These are phyloP conservation scores for Carex pumila DNA, from an alignment of 176 grass and related monocot species.

Conservation along the genomic window DNA sequence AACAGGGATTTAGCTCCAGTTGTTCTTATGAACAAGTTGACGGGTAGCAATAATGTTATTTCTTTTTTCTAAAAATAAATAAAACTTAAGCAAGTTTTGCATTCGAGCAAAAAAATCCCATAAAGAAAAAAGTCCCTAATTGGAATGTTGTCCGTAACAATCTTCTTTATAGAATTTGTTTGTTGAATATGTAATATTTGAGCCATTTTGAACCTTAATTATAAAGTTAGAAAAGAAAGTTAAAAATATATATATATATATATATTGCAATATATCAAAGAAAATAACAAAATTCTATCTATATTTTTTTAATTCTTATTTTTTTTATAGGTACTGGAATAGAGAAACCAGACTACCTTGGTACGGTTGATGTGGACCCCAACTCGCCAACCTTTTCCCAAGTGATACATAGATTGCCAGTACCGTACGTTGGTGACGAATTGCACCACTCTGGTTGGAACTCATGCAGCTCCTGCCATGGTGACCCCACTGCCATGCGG, in stretches of 20 bases:
- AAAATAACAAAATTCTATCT: neutral
- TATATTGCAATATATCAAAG: neutral
- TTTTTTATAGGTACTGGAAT: constrained; percentile 69
- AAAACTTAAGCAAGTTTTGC: no score
- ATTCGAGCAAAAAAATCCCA: neutral
- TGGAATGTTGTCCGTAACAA: neutral
- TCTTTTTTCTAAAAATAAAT: no score
- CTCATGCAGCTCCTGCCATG: constrained; percentile 89
- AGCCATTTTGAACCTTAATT: neutral
- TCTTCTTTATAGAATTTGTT: neutral
- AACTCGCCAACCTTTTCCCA: constrained; percentile 71
- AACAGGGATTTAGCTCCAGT: neutral
- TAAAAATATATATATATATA: no score
- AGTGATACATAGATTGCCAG: constrained; percentile 76
- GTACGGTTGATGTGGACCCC: constrained; percentile 70
- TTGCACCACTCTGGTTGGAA: constrained; percentile 96
- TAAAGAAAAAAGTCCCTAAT: neutral
- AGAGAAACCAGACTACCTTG: constrained; percentile 78
- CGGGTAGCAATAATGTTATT: neutral
- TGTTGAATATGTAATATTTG: neutral
- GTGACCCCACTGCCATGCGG: constrained; percentile 43
- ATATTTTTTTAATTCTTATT: neutral
- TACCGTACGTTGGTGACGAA: constrained; percentile 64
- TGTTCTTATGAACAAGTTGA: neutral
- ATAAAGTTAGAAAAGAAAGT: neutral